phyloP scores from a whole-genome alignment of 2,329 filamentous ascomycete genomes.

The Ascochyta koolunga region DNA sequence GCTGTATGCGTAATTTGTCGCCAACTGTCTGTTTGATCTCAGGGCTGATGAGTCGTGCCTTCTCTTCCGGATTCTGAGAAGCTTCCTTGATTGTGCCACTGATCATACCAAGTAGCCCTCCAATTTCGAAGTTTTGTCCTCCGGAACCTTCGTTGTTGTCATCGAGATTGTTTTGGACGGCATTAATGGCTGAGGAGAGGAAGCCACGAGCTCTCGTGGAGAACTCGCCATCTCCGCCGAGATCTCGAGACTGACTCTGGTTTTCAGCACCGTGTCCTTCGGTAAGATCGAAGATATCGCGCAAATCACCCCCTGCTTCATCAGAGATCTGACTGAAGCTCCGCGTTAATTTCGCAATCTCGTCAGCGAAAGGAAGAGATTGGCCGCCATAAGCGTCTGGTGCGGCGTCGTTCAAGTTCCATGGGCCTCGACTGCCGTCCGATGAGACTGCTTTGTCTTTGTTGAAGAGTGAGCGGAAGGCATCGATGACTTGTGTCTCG shows the following conservation, averaged over 20 bases:
- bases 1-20: conserved; percentile 35
- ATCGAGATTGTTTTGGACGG: conserved; percentile 35
- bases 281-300: conserved; percentile 37
- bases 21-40: conserved; percentile 39
- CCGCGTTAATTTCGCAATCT: conserved; percentile 37
- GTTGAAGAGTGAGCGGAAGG: conserved; percentile 37
- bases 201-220: conserved; percentile 30
- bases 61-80: conserved; percentile 37
- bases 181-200: conserved; percentile 33
- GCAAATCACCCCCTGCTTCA: conserved; percentile 34
- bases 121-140: conserved; percentile 29
- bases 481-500: conserved; percentile 37
- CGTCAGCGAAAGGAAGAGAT: conserved; percentile 38
- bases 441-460: conserved; percentile 24
- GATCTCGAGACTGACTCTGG: conserved; percentile 19
- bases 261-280: conserved; percentile 22
- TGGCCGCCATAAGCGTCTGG: conserved; percentile 38
- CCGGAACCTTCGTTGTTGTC: conserved; percentile 21
- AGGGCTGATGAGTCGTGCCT: conserved; percentile 38
- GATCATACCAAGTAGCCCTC: conserved; percentile 34
- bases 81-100: conserved; percentile 38
- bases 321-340: conserved; percentile 38
- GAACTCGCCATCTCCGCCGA: conserved; percentile 19
- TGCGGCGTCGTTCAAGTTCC: conserved; percentile 34
- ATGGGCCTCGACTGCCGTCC: conserved; percentile 25